Evolutionary conservation across 371 early-diverging fungal genomes (phyloP), one percentile per base, ranked within the genome.

Genomic region (Umbelopsis sp.): DNA sequence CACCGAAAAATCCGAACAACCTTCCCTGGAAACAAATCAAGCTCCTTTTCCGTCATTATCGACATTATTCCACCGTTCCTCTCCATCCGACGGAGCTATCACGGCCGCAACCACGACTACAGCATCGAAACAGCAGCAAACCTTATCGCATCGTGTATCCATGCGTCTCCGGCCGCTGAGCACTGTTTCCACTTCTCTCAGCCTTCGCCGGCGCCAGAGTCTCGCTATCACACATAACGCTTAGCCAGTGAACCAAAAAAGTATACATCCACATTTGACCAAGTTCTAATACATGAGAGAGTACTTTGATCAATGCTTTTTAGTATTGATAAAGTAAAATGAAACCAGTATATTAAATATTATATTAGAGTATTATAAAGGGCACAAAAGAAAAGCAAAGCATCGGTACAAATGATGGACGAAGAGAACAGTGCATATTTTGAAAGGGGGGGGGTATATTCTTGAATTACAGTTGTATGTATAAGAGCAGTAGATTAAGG

Each of bases 151-250:
- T 35, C 57, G 57, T 35, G 32, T 57, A 35, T 57, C 57, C 0
- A 57, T 57, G 57, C 57, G 57, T 35, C 29, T 57, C 22, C 32
- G 57, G 2, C 57, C 57, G 14, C 14, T 57, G 35, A 57, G 57
- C 16, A 57, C 57, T 16, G 57, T 57, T 8, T 57, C 57, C 14
- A 37, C 57, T 4, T 35, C 57, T 11, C 57, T 57, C 57, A 57
- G 57, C 29, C 18, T 57, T 14, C 57, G 57, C 29, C 22, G 57
- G 57, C 57, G 57, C 5, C 57, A 57, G 57, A 57, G 57, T 29
- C n/a, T 57, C 16, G 57, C 57, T 5, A 29, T 29, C 57, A 37
- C 29, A 57, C n/a, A 12, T 57, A 18, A 10, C 57, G 4, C 48
- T 48, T 20, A 48, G 48, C 18, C 48, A 48, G 7, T 48, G 18